A percentile compares a stretch with the other conserved stretches of the same genome.
Evolutionary conservation across 192 early-diverging fungal species (phyloP).

Genomic region (Paraglomus brasilianum): DNA sequence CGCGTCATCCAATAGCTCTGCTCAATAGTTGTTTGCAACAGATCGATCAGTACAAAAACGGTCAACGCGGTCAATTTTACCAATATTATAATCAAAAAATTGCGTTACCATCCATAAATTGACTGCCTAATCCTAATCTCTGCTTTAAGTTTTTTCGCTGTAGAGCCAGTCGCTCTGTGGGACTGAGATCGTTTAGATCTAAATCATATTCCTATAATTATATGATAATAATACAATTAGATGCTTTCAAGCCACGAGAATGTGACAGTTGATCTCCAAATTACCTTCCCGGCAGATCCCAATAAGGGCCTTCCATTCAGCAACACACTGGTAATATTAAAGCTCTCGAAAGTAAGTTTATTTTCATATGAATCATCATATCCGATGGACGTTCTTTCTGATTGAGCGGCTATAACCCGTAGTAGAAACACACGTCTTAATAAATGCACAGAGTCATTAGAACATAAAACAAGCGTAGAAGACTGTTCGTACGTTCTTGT

Average conservation of each 20-base stretch:
- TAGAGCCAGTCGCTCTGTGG: slow-evolving; percentile 75
- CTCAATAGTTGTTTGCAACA: slow-evolving; percentile 35
- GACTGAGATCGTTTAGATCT: slow-evolving; percentile 73
- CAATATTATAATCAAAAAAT: not conserved
- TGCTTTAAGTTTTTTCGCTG: slow-evolving; percentile 83
- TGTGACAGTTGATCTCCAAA: not conserved
- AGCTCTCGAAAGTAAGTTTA: slow-evolving; percentile 71
- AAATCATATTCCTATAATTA: slow-evolving; percentile 77
- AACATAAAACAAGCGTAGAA: not conserved
- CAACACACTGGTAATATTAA: slow-evolving; percentile 83
- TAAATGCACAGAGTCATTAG: no score
- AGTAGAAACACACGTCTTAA: no score
- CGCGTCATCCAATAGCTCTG: slow-evolving; percentile 82
- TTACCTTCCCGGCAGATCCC: slow-evolving; percentile 75
- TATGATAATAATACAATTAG: not conserved
- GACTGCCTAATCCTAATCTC: slow-evolving; percentile 81
- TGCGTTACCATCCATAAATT: slow-evolving; percentile 79
- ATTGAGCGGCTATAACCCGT: slow-evolving; percentile 10
- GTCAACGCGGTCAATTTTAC: not conserved
- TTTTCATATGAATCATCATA: slow-evolving; percentile 39
- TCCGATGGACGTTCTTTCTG: slow-evolving; percentile 22
- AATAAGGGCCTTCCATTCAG: slow-evolving; percentile 75
- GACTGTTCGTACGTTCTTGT: slow-evolving; percentile 27
- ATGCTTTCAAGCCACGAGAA: not conserved
- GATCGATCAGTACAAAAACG: not conserved